Percentiles rank a stretch among this genome's conserved stretches.
phyloP scores from a whole-genome alignment of 2,329 filamentous ascomycete genomes.

The Colletotrichum brevisporum region DNA sequence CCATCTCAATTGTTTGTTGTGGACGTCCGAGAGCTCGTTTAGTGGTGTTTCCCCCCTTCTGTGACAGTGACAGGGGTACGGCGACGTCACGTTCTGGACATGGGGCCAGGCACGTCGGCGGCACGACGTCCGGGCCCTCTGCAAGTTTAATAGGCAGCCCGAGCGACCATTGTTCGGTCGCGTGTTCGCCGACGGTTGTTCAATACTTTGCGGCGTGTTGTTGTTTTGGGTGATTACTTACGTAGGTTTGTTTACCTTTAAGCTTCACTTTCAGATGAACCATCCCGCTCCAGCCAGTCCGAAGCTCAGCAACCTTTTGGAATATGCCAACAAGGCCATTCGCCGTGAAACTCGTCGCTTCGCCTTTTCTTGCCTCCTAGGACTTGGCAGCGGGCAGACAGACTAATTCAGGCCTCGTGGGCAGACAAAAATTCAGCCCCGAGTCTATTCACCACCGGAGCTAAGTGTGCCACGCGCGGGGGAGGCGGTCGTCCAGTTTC shows the following conservation, averaged over 20 bases:
- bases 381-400: background rate
- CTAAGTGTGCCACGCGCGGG: background rate
- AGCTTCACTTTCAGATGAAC: background rate
- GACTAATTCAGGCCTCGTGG: background rate
- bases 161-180: background rate
- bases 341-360: background rate
- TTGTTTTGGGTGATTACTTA: too few relatives aligned
- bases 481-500: conserved; percentile 7
- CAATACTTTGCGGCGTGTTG: too few relatives aligned
- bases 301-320: conserved; percentile 20
- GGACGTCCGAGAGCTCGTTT: background rate
- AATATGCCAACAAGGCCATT: background rate
- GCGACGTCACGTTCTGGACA: background rate
- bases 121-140: conserved; percentile 8
- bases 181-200: background rate
- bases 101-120: background rate
- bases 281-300: background rate
- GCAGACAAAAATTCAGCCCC: background rate
- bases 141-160: background rate
- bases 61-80: too few relatives aligned
- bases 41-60: background rate
- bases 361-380: background rate
- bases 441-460: background rate
- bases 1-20: background rate
- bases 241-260: background rate